Evolutionary conservation across 306 rosid species (phyloP).

Genomic region (Lithocarpus polystachyus): DNA sequence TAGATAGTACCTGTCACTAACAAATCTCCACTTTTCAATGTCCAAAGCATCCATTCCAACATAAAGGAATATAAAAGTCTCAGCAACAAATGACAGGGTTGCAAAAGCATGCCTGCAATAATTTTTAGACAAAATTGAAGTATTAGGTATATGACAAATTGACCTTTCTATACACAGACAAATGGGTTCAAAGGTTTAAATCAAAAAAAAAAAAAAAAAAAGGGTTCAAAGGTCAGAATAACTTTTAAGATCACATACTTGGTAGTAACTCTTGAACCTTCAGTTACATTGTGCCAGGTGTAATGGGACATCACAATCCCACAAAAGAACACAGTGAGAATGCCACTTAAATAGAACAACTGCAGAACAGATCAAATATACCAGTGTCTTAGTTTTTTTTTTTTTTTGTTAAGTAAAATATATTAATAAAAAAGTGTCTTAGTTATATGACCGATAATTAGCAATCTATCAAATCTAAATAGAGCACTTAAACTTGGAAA

Average conservation of each 20-base stretch:
- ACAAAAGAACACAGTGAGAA: slow-evolving; percentile 97
- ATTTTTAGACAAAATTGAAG: slow-evolving; percentile 4
- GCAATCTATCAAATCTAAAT: slow-evolving; percentile 1
- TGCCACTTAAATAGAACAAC: slow-evolving; percentile 88
- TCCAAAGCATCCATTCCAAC: slow-evolving; percentile 99
- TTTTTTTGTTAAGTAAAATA: no score
- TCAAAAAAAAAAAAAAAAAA: no score
- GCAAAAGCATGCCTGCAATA: slow-evolving; percentile 87
- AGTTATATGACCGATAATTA: slow-evolving; percentile 1
- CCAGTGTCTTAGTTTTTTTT: slow-evolving; percentile 12
- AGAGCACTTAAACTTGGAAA: slow-evolving; percentile 6
- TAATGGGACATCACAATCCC: slow-evolving; percentile 98
- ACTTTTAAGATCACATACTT: slow-evolving; percentile 49
- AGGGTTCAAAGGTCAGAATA: slow-evolving; percentile 13
- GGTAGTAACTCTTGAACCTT: slow-evolving; percentile 90
- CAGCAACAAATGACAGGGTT: slow-evolving; percentile 85
- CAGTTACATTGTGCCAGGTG: slow-evolving; percentile 98
- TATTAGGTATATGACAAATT: slow-evolving; percentile 14
- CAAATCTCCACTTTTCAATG: slow-evolving; percentile 94
- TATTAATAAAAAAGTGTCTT: no score
- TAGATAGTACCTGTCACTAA: slow-evolving; percentile 74
- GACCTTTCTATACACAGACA: neutral
- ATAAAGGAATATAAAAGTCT: slow-evolving; percentile 88
- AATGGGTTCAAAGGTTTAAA: slow-evolving; percentile 23
- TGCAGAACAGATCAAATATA: slow-evolving; percentile 43